phyloP scores from a whole-genome alignment of 164 flowering plant species.

The Santalum album region DNA sequence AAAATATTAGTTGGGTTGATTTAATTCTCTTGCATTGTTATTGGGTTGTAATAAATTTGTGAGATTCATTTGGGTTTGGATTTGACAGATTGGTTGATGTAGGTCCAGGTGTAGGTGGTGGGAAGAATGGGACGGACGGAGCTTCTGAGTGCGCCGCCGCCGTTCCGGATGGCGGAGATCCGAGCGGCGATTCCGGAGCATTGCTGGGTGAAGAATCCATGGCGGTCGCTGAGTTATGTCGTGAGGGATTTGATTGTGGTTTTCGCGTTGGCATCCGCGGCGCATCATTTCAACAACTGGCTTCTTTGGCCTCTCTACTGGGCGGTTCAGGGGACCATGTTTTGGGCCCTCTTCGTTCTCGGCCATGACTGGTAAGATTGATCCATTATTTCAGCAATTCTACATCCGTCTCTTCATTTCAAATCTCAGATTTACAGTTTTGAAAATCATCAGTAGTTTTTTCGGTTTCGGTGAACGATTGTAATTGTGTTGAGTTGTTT shows the following conservation, averaged over 20 bases:
- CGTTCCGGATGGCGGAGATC: slow-evolving; percentile 53
- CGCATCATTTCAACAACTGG: slow-evolving; percentile 53
- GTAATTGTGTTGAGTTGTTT: too few relatives aligned
- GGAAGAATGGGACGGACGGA: slow-evolving; percentile 17
- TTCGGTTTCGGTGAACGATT: too few relatives aligned
- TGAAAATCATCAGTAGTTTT: too few relatives aligned
- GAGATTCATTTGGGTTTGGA: too few relatives aligned
- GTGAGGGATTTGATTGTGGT: slow-evolving; percentile 60
- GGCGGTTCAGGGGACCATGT: slow-evolving; percentile 82
- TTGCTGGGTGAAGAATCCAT: slow-evolving; percentile 78
- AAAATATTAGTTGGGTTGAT: too few relatives aligned
- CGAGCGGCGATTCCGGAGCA: slow-evolving; percentile 71
- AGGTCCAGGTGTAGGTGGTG: too few relatives aligned
- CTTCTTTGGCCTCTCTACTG: slow-evolving; percentile 72
- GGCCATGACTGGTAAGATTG: slow-evolving; percentile 76
- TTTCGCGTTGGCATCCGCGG: slow-evolving; percentile 50
- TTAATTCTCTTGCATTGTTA: too few relatives aligned
- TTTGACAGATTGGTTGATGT: too few relatives aligned
- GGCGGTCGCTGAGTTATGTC: slow-evolving; percentile 77
- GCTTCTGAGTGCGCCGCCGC: slow-evolving; percentile 40
- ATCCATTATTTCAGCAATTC: not conserved
- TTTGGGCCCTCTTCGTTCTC: slow-evolving; percentile 86
- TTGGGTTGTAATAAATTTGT: too few relatives aligned
- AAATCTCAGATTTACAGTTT: too few relatives aligned
- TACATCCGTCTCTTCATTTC: too few relatives aligned